phyloP scores from a whole-genome alignment of 225 moss, liverwort and hornwort genomes.

The Neckera pumila region DNA sequence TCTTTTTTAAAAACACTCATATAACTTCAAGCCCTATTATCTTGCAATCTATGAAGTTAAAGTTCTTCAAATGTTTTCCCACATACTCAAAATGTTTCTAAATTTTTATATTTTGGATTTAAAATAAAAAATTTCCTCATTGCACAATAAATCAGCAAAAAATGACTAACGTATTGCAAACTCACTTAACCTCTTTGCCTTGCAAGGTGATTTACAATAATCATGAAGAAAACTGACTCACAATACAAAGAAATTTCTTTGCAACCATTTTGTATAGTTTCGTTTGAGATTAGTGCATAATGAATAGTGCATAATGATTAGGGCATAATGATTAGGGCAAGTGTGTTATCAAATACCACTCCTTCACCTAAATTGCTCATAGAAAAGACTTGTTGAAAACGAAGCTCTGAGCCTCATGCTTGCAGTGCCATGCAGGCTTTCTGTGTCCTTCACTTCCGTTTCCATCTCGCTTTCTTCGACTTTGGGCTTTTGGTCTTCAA shows the following conservation, averaged over 20 bases:
- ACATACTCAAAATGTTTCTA: neutral
- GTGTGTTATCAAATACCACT: too few species aligned
- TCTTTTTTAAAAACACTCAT: too few species aligned
- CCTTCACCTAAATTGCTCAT: neutral
- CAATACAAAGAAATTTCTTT: neutral
- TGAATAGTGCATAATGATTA: neutral
- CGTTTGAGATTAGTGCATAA: neutral
- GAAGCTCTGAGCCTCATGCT: neutral
- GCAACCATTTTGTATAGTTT: neutral
- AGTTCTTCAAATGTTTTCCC: too few species aligned
- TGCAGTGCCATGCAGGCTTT: neutral
- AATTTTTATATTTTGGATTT: accelerated
- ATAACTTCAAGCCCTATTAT: neutral
- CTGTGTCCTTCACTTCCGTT: neutral
- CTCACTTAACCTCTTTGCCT: too few species aligned
- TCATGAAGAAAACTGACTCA: neutral
- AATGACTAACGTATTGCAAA: too few species aligned
- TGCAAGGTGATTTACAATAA: too few species aligned
- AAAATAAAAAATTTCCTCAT: neutral
- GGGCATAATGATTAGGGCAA: neutral
- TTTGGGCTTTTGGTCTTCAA: neutral
- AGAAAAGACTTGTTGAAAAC: neutral
- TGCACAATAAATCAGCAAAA: neutral
- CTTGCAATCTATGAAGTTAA: too few species aligned
- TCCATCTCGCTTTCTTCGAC: neutral